Evolutionary conservation across 345 rosid species (phyloP).

Genomic region (Hypericum androsaemum): DNA sequence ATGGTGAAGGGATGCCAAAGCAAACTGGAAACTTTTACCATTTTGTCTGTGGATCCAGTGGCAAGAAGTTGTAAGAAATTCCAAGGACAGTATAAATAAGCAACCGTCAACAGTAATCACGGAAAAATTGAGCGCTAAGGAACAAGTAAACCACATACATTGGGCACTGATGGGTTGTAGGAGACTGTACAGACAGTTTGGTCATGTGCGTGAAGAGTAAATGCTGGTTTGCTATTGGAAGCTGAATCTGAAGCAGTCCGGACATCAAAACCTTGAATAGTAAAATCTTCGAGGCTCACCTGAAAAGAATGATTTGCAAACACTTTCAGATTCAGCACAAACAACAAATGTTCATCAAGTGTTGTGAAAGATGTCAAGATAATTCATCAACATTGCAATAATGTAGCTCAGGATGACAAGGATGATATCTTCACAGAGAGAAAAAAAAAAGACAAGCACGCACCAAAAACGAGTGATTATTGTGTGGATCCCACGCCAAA

Average conservation of each 20-base stretch:
- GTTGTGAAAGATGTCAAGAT: too few species aligned
- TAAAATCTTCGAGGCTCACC: conserved; percentile 93
- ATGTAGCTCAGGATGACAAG: too few species aligned
- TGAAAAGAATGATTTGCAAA: conserved; percentile 13
- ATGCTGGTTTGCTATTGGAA: conserved; percentile 44
- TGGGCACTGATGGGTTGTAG: conserved; percentile 42
- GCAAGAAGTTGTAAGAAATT: conserved; percentile 31
- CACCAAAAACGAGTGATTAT: conserved; percentile 76
- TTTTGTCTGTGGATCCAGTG: conserved; percentile 36
- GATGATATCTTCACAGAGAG: too few species aligned
- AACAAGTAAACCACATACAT: conserved; percentile 22
- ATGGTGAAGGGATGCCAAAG: not conserved
- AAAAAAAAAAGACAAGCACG: conserved; percentile 13
- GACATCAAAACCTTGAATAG: conserved; percentile 57
- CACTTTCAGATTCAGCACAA: not conserved
- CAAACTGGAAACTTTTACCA: conserved; percentile 11
- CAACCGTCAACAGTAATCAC: not conserved
- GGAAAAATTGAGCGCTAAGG: not conserved
- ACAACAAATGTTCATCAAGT: too few species aligned
- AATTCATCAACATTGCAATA: too few species aligned
- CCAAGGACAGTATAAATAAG: not conserved
- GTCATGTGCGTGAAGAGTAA: conserved; percentile 75
- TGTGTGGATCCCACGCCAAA: conserved; percentile 91
- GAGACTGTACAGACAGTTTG: conserved; percentile 66
- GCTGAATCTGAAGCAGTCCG: conserved; percentile 42